Percentiles rank a stretch among this genome's conserved stretches.
Conservation (phyloP, 2,329 filamentous ascomycete genomes). For the Trichoderma arundinaceum region DNA sequence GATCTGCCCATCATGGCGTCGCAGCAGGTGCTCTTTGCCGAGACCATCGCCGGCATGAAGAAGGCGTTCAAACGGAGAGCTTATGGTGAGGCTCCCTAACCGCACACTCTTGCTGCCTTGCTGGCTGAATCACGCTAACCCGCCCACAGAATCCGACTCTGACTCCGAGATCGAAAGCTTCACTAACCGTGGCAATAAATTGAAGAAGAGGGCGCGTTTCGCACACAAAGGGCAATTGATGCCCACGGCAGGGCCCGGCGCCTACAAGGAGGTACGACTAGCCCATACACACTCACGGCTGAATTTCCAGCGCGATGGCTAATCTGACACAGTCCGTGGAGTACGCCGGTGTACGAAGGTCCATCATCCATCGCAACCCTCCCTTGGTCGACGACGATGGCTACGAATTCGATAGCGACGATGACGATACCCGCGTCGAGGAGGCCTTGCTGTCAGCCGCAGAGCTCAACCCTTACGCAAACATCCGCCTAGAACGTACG, state of each 20-base stretch:
- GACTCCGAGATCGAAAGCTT: conserved; percentile 72
- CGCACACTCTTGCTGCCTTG: conserved; percentile 18
- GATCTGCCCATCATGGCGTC: conserved; percentile 46
- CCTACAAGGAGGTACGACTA: conserved; percentile 70
- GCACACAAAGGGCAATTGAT: conserved; percentile 73
- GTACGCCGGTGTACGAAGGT: conserved; percentile 73
- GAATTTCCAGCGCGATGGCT: conserved; percentile 34
- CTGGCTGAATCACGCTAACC: conserved; percentile 21
- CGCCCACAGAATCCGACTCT: conserved; percentile 71
- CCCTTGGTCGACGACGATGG: conserved; percentile 77
- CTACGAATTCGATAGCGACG: conserved; percentile 74
- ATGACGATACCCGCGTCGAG: conserved; percentile 68
- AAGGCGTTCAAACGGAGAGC: conserved; percentile 68
- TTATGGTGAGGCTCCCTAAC: conserved; percentile 54
- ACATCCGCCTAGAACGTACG: conserved; percentile 73
- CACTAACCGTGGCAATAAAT: conserved; percentile 78
- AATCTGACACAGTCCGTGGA: conserved; percentile 64
- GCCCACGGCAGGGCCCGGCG: conserved; percentile 66
- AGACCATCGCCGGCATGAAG: conserved; percentile 72
- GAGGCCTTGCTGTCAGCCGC: conserved; percentile 67
- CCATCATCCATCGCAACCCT: conserved; percentile 76
- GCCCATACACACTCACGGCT: neutral
- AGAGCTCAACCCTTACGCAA: conserved; percentile 75
- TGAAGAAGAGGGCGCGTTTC: conserved; percentile 76
- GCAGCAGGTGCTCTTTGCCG: conserved; percentile 67